Evolutionary conservation across 2,329 filamentous ascomycete species (phyloP).

Genomic region (Colletotrichum neosansevieriae): DNA sequence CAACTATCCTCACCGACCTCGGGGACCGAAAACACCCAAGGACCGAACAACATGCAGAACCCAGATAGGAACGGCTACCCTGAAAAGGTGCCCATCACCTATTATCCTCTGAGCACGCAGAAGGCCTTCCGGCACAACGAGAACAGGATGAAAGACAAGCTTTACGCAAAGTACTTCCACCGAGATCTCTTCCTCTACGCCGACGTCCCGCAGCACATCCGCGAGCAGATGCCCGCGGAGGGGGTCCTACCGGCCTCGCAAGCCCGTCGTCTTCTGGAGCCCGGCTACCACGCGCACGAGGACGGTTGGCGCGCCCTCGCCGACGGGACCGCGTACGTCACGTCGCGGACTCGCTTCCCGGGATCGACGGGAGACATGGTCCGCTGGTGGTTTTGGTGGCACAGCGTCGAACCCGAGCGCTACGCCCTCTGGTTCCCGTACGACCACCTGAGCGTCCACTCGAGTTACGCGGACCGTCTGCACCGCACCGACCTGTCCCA

Average conservation of each 20-base stretch:
- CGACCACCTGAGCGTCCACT: conserved; percentile 28
- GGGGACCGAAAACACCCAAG: not conserved
- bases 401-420: conserved; percentile 38
- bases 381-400: conserved; percentile 39
- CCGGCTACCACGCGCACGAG: conserved; percentile 28
- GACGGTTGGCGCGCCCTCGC: conserved; percentile 31
- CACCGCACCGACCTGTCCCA: conserved; percentile 34
- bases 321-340: conserved; percentile 30
- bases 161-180: conserved; percentile 31
- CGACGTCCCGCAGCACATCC: conserved; percentile 33
- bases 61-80: conserved; percentile 33
- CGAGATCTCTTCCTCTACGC: conserved; percentile 27
- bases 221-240: conserved; percentile 17
- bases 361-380: conserved; percentile 35
- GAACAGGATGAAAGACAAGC: conserved; percentile 26
- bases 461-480: conserved; percentile 30
- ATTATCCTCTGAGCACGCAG: conserved; percentile 29
- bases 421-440: conserved; percentile 37
- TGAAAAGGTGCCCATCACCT: conserved; percentile 28
- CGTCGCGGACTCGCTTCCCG: conserved; percentile 34
- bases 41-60: conserved; percentile 5
- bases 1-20: conserved; percentile 11
- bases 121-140: conserved; percentile 25
- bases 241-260: conserved; percentile 16
- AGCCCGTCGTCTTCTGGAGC: conserved; percentile 25